Conservation (phyloP, 768 basidiomycete species). For the Tricholomella constricta region DNA sequence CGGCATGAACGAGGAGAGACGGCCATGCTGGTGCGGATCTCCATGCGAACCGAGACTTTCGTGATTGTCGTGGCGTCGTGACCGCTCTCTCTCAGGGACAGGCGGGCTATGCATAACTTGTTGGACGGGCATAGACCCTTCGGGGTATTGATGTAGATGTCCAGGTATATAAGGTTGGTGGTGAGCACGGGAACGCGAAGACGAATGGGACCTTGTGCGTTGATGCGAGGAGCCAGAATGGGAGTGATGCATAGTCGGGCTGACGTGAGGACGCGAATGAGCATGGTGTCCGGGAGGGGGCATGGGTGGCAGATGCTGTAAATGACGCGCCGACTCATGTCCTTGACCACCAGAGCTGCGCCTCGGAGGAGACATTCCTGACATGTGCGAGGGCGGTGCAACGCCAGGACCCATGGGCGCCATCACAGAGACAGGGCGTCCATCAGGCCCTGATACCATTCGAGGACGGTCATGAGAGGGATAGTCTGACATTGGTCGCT, state of each 20-base stretch:
- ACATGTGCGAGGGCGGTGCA: conserved; percentile 40
- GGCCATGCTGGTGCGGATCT: conserved; percentile 33
- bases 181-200: conserved; percentile 53
- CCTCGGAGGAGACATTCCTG: conserved; percentile 37
- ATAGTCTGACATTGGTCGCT: conserved; percentile 53
- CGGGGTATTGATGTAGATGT: conserved; percentile 49
- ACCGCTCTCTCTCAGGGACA: conserved; percentile 45
- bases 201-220: conserved; percentile 51
- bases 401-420: conserved; percentile 47
- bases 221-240: conserved; percentile 44
- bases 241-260: conserved; percentile 45
- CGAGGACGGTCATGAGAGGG: conserved; percentile 49
- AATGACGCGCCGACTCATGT: conserved; percentile 48
- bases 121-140: conserved; percentile 43
- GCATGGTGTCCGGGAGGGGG: conserved; percentile 34
- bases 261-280: conserved; percentile 38
- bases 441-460: conserved; percentile 47
- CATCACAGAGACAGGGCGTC: conserved; percentile 48
- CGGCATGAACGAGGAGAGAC: conserved; percentile 31
- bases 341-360: conserved; percentile 39
- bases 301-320: conserved; percentile 49
- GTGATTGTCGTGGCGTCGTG: conserved; percentile 51
- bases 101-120: conserved; percentile 54
- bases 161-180: conserved; percentile 41
- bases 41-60: conserved; percentile 38